Conservation (phyloP, 768 basidiomycete species). For the Tricholomella constricta region DNA sequence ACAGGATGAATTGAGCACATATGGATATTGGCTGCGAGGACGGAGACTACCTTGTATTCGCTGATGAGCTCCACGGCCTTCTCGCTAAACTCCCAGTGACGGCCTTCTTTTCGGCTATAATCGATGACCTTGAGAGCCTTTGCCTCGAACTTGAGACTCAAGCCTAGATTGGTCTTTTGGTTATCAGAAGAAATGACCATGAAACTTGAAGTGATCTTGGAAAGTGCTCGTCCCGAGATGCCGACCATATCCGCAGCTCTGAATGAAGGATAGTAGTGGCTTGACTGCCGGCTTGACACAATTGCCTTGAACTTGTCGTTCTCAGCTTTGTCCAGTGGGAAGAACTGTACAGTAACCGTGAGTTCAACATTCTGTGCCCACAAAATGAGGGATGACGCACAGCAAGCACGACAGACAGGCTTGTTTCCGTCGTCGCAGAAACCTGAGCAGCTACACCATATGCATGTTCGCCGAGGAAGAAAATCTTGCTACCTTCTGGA, state of each 20-base stretch:
- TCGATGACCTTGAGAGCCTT: slow-evolving; percentile 92
- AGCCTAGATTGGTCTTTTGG: slow-evolving; percentile 85
- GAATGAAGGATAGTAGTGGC: slow-evolving; percentile 78
- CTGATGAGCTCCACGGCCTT: slow-evolving; percentile 78
- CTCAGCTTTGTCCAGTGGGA: slow-evolving; percentile 80
- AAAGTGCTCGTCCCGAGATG: slow-evolving; percentile 77
- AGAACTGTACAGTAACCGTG: slow-evolving; percentile 59
- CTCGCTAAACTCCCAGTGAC: slow-evolving; percentile 92
- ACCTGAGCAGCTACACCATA: slow-evolving; percentile 97
- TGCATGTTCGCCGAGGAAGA: slow-evolving; percentile 93
- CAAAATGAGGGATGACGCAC: slow-evolving; percentile 41
- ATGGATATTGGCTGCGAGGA: background rate
- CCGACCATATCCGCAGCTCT: slow-evolving; percentile 72
- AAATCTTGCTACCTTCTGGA: slow-evolving; percentile 86
- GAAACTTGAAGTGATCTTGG: slow-evolving; percentile 91
- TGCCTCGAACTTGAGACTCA: slow-evolving; percentile 95
- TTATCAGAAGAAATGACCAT: slow-evolving; percentile 80
- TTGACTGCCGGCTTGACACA: slow-evolving; percentile 53
- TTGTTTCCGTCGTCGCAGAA: slow-evolving; percentile 63
- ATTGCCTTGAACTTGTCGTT: slow-evolving; percentile 75
- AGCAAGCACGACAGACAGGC: slow-evolving; percentile 84
- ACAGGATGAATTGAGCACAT: background rate
- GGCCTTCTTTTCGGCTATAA: slow-evolving; percentile 83
- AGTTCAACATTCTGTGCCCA: background rate
- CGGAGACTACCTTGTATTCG: slow-evolving; percentile 71